Conservation (phyloP, 2,329 filamentous ascomycete genomes). For the Sporothrix protearum region DNA sequence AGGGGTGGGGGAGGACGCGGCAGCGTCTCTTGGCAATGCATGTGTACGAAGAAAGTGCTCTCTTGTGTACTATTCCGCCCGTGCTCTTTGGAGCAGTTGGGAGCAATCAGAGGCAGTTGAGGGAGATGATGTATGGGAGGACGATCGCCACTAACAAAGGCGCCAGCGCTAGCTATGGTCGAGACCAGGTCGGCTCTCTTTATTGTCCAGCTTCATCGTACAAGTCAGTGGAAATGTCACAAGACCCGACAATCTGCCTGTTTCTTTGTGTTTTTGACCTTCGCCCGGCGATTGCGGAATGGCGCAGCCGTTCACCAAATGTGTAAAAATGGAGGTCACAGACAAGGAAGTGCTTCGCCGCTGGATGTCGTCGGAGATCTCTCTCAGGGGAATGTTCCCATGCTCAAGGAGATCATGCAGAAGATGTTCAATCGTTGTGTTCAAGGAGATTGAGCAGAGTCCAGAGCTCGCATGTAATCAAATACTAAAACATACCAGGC, state of each 20-base stretch:
- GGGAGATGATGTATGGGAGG: background rate
- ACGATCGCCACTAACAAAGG: background rate
- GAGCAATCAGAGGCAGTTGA: background rate
- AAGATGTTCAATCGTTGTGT: background rate
- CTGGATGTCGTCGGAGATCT: background rate
- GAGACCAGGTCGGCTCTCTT: background rate
- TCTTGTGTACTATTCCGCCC: background rate
- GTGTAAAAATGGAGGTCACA: background rate
- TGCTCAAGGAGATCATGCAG: background rate
- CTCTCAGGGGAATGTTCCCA: no score
- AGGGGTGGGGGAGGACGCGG: background rate
- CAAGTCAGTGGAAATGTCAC: background rate
- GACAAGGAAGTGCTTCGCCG: background rate
- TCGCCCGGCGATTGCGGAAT: background rate
- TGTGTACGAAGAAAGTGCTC: no score
- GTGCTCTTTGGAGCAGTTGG: background rate
- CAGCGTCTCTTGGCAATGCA: background rate
- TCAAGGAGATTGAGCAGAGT: background rate
- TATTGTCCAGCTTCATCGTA: background rate
- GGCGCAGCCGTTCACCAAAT: constrained; percentile 3
- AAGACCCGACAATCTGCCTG: background rate
- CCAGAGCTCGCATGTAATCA: no score
- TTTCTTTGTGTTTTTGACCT: background rate
- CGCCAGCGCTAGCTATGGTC: background rate
- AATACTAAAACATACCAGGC: background rate